Percentiles rank a stretch among this genome's conserved stretches.
Evolutionary conservation across 2,329 filamentous ascomycete genomes (phyloP).

Genomic region (Aspergillus oerlinghausenensis): DNA sequence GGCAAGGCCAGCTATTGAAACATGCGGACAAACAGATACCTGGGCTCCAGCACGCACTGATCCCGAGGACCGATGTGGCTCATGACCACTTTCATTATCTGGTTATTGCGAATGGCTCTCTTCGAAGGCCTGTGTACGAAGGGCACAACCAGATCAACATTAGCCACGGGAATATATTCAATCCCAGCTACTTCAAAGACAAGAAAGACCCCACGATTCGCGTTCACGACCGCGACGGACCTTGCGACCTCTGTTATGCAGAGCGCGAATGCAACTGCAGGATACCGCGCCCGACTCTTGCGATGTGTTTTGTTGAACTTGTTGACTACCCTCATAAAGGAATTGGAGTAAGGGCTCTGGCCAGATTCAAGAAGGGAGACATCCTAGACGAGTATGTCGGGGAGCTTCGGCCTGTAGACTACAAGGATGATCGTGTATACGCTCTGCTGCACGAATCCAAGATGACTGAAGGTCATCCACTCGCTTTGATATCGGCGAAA

Average conservation of each 20-base stretch:
- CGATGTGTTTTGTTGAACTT: constrained; percentile 26
- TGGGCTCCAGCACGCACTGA: constrained; percentile 1
- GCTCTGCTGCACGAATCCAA: constrained; percentile 8
- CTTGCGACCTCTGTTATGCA: constrained; percentile 17
- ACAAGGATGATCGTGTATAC: constrained; percentile 14
- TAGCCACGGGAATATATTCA: constrained; percentile 4
- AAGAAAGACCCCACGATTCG: constrained; percentile 13
- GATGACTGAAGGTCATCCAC: not conserved
- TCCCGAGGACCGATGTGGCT: constrained; percentile 1
- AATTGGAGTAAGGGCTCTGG: constrained; percentile 27
- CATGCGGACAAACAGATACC: constrained; percentile 5
- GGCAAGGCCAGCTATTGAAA: constrained; percentile 13
- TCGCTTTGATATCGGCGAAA: constrained; percentile 15
- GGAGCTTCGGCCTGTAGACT: constrained; percentile 10
- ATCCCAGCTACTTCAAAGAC: constrained; percentile 6
- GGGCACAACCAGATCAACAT: constrained; percentile 13
- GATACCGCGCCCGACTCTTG: constrained; percentile 1
- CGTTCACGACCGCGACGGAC: constrained; percentile 3
- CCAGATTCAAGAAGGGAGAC: constrained; percentile 19
- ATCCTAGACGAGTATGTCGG: constrained; percentile 25
- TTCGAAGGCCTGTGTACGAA: constrained; percentile 6
- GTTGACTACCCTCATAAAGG: constrained; percentile 25
- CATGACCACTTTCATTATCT: constrained; percentile 13
- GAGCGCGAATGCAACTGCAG: constrained; percentile 17
- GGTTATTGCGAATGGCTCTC: constrained; percentile 2